Percentiles rank a stretch among this genome's conserved stretches.
Evolutionary conservation across 768 basidiomycete genomes (phyloP).

Genomic region (Lactifluus echinatus): DNA sequence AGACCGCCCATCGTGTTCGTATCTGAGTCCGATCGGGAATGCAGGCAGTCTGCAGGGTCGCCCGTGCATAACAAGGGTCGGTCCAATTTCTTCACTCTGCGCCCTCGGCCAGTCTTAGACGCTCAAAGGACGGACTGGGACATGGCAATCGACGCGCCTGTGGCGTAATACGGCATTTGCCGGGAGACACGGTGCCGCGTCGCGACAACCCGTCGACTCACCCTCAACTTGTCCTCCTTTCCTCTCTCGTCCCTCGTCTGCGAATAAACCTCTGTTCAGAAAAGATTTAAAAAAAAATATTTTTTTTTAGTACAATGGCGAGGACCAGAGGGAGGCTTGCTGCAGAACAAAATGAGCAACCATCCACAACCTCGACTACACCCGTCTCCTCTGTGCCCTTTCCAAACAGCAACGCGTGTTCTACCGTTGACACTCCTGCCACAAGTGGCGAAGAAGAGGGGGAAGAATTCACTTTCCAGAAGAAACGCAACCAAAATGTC

Average conservation of each 20-base stretch:
- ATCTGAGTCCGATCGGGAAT: not conserved
- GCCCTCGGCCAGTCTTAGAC: not conserved
- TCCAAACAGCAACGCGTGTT: slow-evolving; percentile 15
- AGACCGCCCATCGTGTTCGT: not conserved
- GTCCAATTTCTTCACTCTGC: not conserved
- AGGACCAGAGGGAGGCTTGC: not conserved
- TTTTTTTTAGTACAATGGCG: slow-evolving; percentile 1
- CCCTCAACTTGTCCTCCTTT: not conserved
- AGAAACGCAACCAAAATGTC: slow-evolving; percentile 20
- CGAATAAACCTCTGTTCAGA: too few species aligned
- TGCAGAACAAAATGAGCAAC: not conserved
- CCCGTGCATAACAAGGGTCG: too few species aligned
- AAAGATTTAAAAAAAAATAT: too few species aligned
- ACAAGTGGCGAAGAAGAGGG: slow-evolving; percentile 15
- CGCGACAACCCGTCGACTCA: not conserved
- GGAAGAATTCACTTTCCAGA: slow-evolving; percentile 22
- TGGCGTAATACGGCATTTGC: slow-evolving; percentile 8
- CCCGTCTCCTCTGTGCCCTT: slow-evolving; percentile 10
- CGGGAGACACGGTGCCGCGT: not conserved
- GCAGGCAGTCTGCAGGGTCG: not conserved
- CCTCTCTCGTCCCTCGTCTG: too few species aligned
- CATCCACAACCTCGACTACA: slow-evolving; percentile 12
- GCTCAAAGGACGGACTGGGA: not conserved
- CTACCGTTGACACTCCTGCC: slow-evolving; percentile 8
- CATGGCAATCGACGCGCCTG: slow-evolving; percentile 6